These are phyloP conservation scores for Scheffersomyces lignicola DNA, from an alignment of 1,139 yeast genomes.

Conservation along the genomic window DNA sequence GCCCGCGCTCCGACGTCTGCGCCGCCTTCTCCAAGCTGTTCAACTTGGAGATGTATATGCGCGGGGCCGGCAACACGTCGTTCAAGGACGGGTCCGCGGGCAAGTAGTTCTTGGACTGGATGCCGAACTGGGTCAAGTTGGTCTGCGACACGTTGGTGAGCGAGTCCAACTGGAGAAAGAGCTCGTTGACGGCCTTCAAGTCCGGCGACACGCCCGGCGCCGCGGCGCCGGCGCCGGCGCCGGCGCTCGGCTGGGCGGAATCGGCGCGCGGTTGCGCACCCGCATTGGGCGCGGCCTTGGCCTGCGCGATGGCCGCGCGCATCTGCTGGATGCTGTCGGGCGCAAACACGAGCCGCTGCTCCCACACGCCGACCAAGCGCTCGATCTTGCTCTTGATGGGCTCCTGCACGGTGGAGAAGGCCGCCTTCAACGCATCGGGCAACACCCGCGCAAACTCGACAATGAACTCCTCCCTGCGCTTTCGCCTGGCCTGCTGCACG, in stretches of 20 bases:
- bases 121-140: slow-evolving; percentile 43
- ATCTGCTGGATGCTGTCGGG: slow-evolving; percentile 44
- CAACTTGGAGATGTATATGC: slow-evolving; percentile 47
- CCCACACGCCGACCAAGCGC: slow-evolving; percentile 75
- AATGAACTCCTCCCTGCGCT: slow-evolving; percentile 59
- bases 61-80: slow-evolving; percentile 54
- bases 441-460: slow-evolving; percentile 55
- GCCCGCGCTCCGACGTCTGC: slow-evolving; percentile 31
- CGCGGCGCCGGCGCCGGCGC: not conserved
- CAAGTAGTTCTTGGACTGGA: slow-evolving; percentile 44
- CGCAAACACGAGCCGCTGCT: slow-evolving; percentile 60
- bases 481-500: slow-evolving; percentile 75
- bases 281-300: slow-evolving; percentile 11
- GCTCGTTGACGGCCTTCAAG: slow-evolving; percentile 35
- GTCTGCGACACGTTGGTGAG: slow-evolving; percentile 34
- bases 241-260: slow-evolving; percentile 6
- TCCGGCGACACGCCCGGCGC: slow-evolving; percentile 34
- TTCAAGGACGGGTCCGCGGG: slow-evolving; percentile 41
- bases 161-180: slow-evolving; percentile 28
- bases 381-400: slow-evolving; percentile 55
- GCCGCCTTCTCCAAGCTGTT: slow-evolving; percentile 45
- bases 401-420: slow-evolving; percentile 35
- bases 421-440: slow-evolving; percentile 33
- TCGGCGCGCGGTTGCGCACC: slow-evolving; percentile 6
- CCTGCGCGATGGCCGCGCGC: slow-evolving; percentile 31